These are phyloP conservation scores for Claviceps arundinis DNA, from an alignment of 2,329 filamentous ascomycete species.

Conservation along the genomic window DNA sequence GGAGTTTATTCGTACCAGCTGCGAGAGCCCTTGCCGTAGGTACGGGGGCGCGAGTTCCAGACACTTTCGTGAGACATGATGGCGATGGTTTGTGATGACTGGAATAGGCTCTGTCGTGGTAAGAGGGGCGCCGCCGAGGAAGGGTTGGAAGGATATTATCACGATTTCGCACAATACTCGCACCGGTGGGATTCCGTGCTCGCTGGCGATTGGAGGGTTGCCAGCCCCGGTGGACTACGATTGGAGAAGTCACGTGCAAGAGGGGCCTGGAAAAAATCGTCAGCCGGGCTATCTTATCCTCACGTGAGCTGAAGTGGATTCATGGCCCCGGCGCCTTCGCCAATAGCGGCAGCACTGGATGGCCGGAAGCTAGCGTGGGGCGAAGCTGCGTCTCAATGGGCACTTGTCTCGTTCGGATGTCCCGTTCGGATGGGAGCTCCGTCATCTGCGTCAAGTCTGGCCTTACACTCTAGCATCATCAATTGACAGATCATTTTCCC, in stretches of 20 bases:
- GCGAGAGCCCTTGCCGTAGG: slow-evolving; percentile 93
- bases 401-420: not conserved
- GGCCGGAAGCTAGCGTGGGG: not conserved
- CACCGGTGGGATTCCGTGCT: slow-evolving; percentile 10
- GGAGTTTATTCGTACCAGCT: slow-evolving; percentile 55
- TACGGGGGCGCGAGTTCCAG: slow-evolving; percentile 97
- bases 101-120: not conserved
- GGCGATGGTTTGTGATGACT: slow-evolving; percentile 17
- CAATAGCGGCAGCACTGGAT: not conserved
- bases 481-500: not conserved
- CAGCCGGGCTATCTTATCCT: slow-evolving; percentile 7
- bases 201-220: slow-evolving; percentile 24
- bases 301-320: slow-evolving; percentile 8
- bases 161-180: slow-evolving; percentile 5
- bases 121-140: not conserved
- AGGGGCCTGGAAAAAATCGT: not conserved
- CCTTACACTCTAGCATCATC: not conserved
- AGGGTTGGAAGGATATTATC: slow-evolving; percentile 10
- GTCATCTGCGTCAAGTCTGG: not conserved
- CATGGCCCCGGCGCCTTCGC: not conserved
- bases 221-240: slow-evolving; percentile 18
- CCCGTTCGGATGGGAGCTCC: not conserved
- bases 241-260: not conserved
- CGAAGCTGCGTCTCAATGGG: not conserved
- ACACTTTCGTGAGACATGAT: slow-evolving; percentile 76